These are phyloP conservation scores for Nitzschia putrida DNA, from an alignment of 108 stramenopile genomes.

Conservation along the genomic window DNA sequence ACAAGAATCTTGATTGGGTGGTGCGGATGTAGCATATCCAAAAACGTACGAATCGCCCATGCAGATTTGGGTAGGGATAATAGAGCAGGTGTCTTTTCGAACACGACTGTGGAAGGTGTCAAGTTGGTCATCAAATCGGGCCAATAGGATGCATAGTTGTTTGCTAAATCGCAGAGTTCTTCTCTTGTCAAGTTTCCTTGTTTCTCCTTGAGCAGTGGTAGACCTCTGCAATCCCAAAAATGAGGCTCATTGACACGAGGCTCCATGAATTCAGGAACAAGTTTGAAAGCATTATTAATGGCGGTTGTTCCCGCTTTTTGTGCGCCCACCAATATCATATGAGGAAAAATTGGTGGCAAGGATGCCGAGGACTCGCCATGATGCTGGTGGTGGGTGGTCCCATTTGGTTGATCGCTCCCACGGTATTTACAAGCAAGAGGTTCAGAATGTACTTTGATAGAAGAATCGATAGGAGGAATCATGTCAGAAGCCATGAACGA, in stretches of 20 bases:
- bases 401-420: no score
- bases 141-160: no score
- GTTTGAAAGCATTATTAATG: conserved; percentile 74
- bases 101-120: conserved; percentile 61
- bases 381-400: no score
- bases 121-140: no score
- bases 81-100: conserved; percentile 62
- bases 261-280: conserved; percentile 71
- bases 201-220: no score
- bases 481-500: no score
- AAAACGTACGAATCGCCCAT: background rate
- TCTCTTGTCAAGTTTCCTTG: no score
- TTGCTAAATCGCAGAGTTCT: no score
- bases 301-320: conserved; percentile 88
- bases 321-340: conserved; percentile 72
- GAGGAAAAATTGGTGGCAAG: conserved; percentile 28
- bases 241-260: conserved; percentile 81
- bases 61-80: background rate
- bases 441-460: no score
- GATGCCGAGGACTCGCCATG: no score
- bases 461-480: no score
- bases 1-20: conserved; percentile 59
- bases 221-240: conserved; percentile 60
- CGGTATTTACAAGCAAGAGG: no score
- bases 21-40: background rate